Base-by-base conservation (phyloP, 768 basidiomycete genomes). In the Krasilnikovozyma curviuscula region DNA sequence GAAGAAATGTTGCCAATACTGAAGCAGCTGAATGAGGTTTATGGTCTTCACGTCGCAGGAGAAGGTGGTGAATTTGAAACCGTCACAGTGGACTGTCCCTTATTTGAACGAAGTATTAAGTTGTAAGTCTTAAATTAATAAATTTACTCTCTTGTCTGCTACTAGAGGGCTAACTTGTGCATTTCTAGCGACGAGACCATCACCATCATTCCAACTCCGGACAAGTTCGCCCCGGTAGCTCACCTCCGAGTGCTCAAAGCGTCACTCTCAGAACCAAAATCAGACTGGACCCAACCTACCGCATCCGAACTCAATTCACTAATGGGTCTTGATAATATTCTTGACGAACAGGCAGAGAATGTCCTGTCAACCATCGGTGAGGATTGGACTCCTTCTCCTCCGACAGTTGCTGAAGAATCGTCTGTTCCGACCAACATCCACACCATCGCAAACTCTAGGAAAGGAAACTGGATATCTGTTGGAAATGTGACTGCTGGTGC, bases 1-100 rank as follows among this genome's bases (percentile, higher is more conserved):
- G 68, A 64, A 1, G 67, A 81, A 50, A 83, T 93, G 76, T 71
- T 79, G 54, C 70, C 74, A 2, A 80, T 74, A 6, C 67, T 98
- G 21, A 55, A 67, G 14, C 78, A 74, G 56, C 71, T 98, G 84
- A 84, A 89, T 61, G 59, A 65, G 9, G 65, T 75, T 24, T 98
- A 86, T 57, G 88, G 88, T 4, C 78, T 81, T 0, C 93, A 98
- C 60, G 73, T 91, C 2, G 95, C 91, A 53, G 93, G 93, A 9
- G 93, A 98, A 66, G 93, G 93, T 2, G 93, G 93, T 2, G 93
- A 98, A 66, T 98, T 95, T 64, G 93, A 98, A 62, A 83, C 80
- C 0, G 68, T 97, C 49, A 95, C 91, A 1, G 67, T 88, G 12
- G 83, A 93, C 55, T 82, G 81, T 52, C 83, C 89, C 0, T 59